These are phyloP conservation scores for Phytophthora megakarya DNA, from an alignment of 352 stramenopile genomes.

Conservation along the genomic window DNA sequence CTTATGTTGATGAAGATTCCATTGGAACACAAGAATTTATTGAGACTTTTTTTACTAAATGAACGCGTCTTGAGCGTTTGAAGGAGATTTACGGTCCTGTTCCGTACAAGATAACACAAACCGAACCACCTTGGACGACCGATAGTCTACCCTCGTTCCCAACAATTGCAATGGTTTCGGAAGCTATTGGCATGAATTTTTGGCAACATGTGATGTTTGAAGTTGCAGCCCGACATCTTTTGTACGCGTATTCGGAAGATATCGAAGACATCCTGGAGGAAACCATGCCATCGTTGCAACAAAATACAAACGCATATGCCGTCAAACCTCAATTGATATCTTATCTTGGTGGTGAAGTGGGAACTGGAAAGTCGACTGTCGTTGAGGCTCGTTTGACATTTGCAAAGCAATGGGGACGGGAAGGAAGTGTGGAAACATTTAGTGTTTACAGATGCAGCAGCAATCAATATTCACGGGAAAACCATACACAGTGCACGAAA, in stretches of 20 bases:
- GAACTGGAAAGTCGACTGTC: constrained; percentile 14
- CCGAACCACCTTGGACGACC: neutral
- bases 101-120: neutral
- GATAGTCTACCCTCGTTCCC: constrained; percentile 16
- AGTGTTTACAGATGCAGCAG: constrained; percentile 1
- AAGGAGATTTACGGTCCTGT: constrained; percentile 14
- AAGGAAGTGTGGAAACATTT: constrained; percentile 11
- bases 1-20: neutral
- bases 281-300: constrained; percentile 4
- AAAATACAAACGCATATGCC: constrained; percentile 9
- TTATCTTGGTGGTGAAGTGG: constrained; percentile 14
- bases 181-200: constrained; percentile 31
- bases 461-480: constrained; percentile 19
- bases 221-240: constrained; percentile 21
- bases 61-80: constrained; percentile 14
- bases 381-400: constrained; percentile 3
- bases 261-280: neutral
- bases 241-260: constrained; percentile 23
- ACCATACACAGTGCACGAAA: constrained; percentile 13
- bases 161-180: constrained; percentile 15
- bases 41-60: neutral
- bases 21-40: constrained; percentile 22
- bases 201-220: constrained; percentile 40
- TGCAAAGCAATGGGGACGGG: neutral
- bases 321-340: constrained; percentile 12